These are phyloP conservation scores for Plectosphaerella plurivora DNA, from an alignment of 2,329 filamentous ascomycete genomes.

Conservation along the genomic window DNA sequence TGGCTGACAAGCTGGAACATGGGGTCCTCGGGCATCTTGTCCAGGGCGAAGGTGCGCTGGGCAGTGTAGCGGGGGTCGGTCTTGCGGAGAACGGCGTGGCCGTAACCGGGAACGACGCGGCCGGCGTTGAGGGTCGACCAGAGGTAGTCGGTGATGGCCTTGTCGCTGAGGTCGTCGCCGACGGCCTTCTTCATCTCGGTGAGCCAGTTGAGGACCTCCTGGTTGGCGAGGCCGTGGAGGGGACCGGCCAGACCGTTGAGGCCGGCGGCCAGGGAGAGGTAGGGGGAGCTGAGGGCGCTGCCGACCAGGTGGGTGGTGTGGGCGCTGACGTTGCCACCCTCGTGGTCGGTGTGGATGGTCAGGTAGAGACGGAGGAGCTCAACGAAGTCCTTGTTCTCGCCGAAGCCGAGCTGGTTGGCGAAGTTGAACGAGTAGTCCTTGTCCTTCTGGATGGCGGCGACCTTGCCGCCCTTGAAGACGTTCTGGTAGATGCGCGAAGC, in stretches of 20 bases:
- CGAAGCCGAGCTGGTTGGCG: slow-evolving; percentile 98
- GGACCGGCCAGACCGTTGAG: slow-evolving; percentile 97
- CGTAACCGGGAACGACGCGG: slow-evolving; percentile 96
- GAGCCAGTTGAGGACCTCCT: slow-evolving; percentile 99
- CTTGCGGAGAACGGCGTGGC: slow-evolving; percentile 98
- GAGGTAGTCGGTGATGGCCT: slow-evolving; percentile 97
- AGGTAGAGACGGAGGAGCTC: slow-evolving; percentile 99
- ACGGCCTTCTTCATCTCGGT: slow-evolving; percentile 96
- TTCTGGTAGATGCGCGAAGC: slow-evolving; percentile 99
- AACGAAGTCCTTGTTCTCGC: slow-evolving; percentile 91
- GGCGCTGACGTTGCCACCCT: slow-evolving; percentile 97
- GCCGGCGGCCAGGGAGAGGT: slow-evolving; percentile 93
- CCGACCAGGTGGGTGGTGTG: slow-evolving; percentile 99
- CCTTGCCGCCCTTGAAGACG: slow-evolving; percentile 99
- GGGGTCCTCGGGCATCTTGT: slow-evolving; percentile 89
- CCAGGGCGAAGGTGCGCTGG: slow-evolving; percentile 92
- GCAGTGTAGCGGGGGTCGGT: slow-evolving; percentile 98
- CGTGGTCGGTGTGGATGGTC: slow-evolving; percentile 99
- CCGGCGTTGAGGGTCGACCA: slow-evolving; percentile 95
- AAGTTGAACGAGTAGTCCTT: slow-evolving; percentile 99
- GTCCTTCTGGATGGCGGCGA: slow-evolving; percentile 91
- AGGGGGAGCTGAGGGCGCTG: slow-evolving; percentile 92
- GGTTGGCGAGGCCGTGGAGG: slow-evolving; percentile 98
- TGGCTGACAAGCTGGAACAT: slow-evolving; percentile 99
- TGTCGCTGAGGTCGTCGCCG: slow-evolving; percentile 91